Percentiles rank a stretch among this genome's conserved stretches.
Evolutionary conservation across 371 early-diverging fungal genomes (phyloP).

Genomic region (Actinomortierella wolfii): DNA sequence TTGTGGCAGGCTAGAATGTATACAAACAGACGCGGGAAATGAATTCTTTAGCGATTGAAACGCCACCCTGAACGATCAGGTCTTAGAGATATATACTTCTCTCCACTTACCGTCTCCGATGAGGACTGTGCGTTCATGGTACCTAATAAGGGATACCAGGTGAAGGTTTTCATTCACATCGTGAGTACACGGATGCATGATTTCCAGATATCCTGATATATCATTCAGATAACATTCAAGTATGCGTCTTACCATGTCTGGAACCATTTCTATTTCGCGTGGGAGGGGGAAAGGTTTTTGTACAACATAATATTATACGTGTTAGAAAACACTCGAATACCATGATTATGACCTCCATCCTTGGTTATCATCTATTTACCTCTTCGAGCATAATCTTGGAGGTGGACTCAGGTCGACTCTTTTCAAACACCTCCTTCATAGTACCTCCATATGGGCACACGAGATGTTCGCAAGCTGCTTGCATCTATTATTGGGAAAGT

Average conservation of each 20-base stretch:
- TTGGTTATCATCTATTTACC: slow-evolving; percentile 13
- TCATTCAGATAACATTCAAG: no score
- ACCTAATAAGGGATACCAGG: slow-evolving; percentile 8
- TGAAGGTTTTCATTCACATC: no score
- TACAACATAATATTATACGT: no score
- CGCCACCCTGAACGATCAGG: no score
- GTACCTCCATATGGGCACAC: slow-evolving; percentile 41
- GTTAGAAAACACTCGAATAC: not conserved
- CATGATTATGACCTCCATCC: not conserved
- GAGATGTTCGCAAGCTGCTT: slow-evolving; percentile 22
- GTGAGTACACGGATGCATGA: no score
- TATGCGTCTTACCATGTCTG: no score
- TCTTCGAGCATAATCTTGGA: slow-evolving; percentile 40
- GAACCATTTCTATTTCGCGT: no score
- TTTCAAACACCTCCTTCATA: slow-evolving; percentile 29
- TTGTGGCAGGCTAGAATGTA: slow-evolving; percentile 31
- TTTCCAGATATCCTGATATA: no score
- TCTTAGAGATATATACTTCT: no score
- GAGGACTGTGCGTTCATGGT: slow-evolving; percentile 38
- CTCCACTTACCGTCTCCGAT: slow-evolving; percentile 57
- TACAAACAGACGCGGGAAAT: not conserved
- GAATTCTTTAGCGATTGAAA: no score
- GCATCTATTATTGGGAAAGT: slow-evolving; percentile 16
- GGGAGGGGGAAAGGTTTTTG: no score
- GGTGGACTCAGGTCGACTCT: slow-evolving; percentile 28